Base-by-base conservation (phyloP, 208 protist genomes). In the Eutreptiella sp. region DNA sequence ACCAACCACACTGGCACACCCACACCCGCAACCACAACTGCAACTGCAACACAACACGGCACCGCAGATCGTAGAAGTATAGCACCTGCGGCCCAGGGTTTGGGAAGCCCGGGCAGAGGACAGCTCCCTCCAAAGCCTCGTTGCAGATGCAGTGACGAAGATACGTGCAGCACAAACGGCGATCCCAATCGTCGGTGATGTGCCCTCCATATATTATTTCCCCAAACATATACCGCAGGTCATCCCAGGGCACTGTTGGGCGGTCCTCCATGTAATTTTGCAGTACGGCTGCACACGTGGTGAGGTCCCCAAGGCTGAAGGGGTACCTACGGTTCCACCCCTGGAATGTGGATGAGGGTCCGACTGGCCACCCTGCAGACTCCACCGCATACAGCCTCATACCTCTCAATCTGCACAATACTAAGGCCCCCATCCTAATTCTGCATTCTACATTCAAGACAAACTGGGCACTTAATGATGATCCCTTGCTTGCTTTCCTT, bases 141-240 rank as follows among this genome's bases (percentile, higher is more conserved):
- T 11, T 7, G 9, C 24, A 9, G 16, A 62, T 63, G 31, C 33
- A 62, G 19, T 57, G 11, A n/a, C 48, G 27, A 9, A 89, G 53
- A 55, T 85, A 91, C 16, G 79, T 78, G 7, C n/a, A 33, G 60
- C 77, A 84, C 0, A 92, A 67, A 38, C 71, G 39, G 16, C 86
- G 63, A 55, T 92, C 86, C 39, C 66, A 79, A 62, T 89, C 73
- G 70, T 92, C 85, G n/a, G 79, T 80, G 38, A 92, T 86, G 68
- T 92, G 86, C 0, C 86, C 86, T 26, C 85, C 86, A 52, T 93
- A 93, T 60, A 92, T 80, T 58, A 92, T 92, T 63, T 92, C 84
- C 50, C 83, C 80, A 74, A 92, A 89, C 23, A 91, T 74, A 66
- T 92, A 92, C 19, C 73, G 60, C 31, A 92, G 45, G 46, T 88